Evolutionary conservation across 176 grass and related monocot genomes (phyloP).

Genomic region (Oryza meridionalis): DNA sequence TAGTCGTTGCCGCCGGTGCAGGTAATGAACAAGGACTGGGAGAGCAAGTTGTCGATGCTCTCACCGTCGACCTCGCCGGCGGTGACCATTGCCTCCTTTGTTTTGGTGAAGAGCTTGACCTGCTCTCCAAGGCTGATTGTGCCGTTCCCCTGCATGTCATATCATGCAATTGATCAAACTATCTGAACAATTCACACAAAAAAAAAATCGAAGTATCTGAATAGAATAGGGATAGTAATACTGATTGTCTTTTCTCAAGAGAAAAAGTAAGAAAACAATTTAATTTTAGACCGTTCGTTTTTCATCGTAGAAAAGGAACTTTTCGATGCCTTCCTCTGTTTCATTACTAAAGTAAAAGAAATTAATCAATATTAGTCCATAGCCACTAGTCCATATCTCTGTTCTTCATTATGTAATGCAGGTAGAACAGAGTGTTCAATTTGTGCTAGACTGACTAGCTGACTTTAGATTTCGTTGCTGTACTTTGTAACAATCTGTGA

Average conservation of each 20-base stretch:
- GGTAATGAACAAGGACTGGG: conserved; percentile 32
- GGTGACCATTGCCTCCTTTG: not conserved
- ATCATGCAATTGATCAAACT: not conserved
- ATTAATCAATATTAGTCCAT: too few species aligned
- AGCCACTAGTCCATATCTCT: too few species aligned
- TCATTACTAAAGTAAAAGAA: too few species aligned
- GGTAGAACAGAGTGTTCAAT: too few species aligned
- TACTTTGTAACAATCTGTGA: not conserved
- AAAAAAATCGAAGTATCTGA: not conserved
- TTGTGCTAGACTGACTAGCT: not conserved
- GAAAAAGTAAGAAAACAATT: too few species aligned
- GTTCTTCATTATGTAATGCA: too few species aligned
- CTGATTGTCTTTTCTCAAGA: too few species aligned
- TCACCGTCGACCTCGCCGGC: not conserved
- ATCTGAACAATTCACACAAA: not conserved
- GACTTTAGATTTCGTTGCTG: not conserved
- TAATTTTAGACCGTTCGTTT: too few species aligned
- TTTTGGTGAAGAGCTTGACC: conserved; percentile 8
- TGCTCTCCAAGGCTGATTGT: conserved; percentile 41
- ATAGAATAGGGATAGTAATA: not conserved
- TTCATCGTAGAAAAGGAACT: too few species aligned
- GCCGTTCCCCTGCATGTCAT: conserved; percentile 39
- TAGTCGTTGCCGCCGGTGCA: conserved; percentile 50
- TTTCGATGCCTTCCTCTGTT: too few species aligned
- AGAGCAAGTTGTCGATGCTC: not conserved